Base-by-base conservation (phyloP, 2,329 filamentous ascomycete species). In the Fulvia fulva region DNA sequence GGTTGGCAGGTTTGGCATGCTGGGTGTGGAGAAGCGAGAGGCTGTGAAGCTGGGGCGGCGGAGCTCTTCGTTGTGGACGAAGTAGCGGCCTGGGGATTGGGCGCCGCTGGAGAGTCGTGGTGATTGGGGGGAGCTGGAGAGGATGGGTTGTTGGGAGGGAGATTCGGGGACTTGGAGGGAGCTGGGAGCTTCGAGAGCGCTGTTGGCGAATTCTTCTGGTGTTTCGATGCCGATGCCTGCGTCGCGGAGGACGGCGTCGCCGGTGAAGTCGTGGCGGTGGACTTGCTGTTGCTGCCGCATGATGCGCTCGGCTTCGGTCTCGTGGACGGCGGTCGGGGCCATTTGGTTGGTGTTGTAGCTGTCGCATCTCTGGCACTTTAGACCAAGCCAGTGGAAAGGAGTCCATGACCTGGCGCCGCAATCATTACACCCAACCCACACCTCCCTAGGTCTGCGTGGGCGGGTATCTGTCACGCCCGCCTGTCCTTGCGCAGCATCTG, bases 401-500 rank as follows among this genome's bases (percentile, higher is more conserved):
- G 94, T 91, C 22, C 89, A 88, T 61, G 88, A 92, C 71, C 91
- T 92, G 12, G 89, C 89, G 47, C 87, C 90, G 75, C 94, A 99
- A 75, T 99, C 94, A 72, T 99, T 97, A 75, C 94, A 99, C 61
- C 92, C 85, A 51, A 97, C 85, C 63, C 92, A 84, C 14, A 91
- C 93, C 62, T 86, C 63, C 46, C 70, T 63, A 23, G 72, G 72
- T 6, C 70, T 47, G 19, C 59, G 57, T 30, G 54, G 58, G 2
- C 19, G 44, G 8, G 49, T 41, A 21, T 51, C 19, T 14, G 22
- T 16, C 25, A 19, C 58, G 28, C 54, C 14, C 23, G 8, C n/a
- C 37, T 43, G 23, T 37, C n/a, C 22, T 41, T 54, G 16, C 8
- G 7, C 19, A 2, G 34, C 34, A 12, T 56, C 26, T 11, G 59